Evolutionary conservation across 345 rosid genomes (phyloP).

Genomic region (Alliaria petiolata): DNA sequence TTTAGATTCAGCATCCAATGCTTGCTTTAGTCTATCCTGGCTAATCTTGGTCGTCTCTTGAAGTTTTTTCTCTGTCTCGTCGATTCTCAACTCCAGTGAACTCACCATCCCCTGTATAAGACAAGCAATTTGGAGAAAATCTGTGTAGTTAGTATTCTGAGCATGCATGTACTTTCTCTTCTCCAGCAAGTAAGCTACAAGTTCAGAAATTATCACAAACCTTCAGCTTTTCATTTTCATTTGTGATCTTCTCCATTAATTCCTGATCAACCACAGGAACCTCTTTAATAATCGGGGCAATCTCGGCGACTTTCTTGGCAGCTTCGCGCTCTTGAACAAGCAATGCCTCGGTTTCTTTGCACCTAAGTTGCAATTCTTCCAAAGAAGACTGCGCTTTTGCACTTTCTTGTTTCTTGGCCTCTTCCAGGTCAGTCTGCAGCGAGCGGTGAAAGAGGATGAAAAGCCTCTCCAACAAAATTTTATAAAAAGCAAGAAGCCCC

Average conservation of each 20-base stretch:
- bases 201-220: slow-evolving; percentile 40
- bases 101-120: slow-evolving; percentile 69
- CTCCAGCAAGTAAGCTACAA: too few species aligned
- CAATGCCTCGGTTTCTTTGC: slow-evolving; percentile 77
- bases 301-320: slow-evolving; percentile 61
- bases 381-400: slow-evolving; percentile 77
- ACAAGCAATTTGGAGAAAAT: neutral
- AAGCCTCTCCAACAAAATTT: neutral
- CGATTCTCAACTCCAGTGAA: slow-evolving; percentile 82
- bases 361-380: slow-evolving; percentile 71
- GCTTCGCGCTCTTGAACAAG: slow-evolving; percentile 56
- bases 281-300: slow-evolving; percentile 76
- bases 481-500: slow-evolving; percentile 1
- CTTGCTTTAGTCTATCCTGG: slow-evolving; percentile 92
- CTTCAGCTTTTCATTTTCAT: slow-evolving; percentile 94
- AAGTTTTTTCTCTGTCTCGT: slow-evolving; percentile 82
- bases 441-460: slow-evolving; percentile 3
- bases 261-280: slow-evolving; percentile 73
- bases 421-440: slow-evolving; percentile 91
- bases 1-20: slow-evolving; percentile 85
- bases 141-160: neutral
- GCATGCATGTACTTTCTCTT: neutral
- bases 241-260: slow-evolving; percentile 71
- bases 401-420: slow-evolving; percentile 91
- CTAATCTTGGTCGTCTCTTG: slow-evolving; percentile 83